Conservation (phyloP, 768 basidiomycete genomes). For the Naganishia kalamii region DNA sequence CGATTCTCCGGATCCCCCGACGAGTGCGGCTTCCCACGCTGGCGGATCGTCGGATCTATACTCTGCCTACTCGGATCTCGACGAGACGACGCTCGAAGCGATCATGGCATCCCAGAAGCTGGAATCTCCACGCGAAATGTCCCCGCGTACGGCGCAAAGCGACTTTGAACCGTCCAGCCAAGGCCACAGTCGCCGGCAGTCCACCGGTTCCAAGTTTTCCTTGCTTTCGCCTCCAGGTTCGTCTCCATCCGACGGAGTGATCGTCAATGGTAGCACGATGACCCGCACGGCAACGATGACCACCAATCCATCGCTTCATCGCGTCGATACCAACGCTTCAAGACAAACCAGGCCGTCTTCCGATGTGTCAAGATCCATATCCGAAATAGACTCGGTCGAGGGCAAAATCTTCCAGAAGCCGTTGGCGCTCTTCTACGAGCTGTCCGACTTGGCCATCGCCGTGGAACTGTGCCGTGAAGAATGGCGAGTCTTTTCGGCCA, state of each 20-base stretch:
- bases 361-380: conserved; percentile 20
- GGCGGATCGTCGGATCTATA: neutral
- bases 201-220: neutral
- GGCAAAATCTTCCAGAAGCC: conserved; percentile 19
- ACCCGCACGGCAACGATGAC: neutral
- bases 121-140: neutral
- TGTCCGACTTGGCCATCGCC: conserved; percentile 55
- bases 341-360: conserved; percentile 17
- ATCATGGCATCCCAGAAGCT: neutral
- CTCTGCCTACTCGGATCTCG: conserved; percentile 21
- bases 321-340: conserved; percentile 13
- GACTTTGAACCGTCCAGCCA: neutral
- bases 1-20: neutral
- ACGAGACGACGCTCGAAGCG: conserved; percentile 25
- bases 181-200: neutral
- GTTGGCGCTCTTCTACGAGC: conserved; percentile 19
- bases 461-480: conserved; percentile 77
- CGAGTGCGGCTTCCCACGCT: neutral
- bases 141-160: neutral
- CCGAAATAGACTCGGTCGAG: conserved; percentile 21
- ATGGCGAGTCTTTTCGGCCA: conserved; percentile 62
- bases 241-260: neutral
- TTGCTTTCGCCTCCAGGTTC: neutral
- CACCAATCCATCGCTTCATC: conserved; percentile 11
- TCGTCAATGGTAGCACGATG: neutral